Conservation (phyloP, 768 basidiomycete genomes). For the Boletus tomentosulus region DNA sequence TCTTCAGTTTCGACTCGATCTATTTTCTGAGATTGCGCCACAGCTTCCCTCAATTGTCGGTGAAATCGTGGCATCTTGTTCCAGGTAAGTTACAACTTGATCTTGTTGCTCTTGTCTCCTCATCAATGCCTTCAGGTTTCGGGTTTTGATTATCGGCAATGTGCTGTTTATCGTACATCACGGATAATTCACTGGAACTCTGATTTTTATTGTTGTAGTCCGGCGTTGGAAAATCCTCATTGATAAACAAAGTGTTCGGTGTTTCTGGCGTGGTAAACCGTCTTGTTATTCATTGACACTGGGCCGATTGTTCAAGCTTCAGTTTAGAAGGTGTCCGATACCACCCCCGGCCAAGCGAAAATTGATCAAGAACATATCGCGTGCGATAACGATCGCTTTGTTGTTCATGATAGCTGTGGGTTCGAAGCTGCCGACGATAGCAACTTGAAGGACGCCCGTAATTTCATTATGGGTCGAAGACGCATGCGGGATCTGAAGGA, state of each 20-base stretch:
- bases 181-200: too few relatives aligned
- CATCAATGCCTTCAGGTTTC: background rate
- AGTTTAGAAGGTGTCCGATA: background rate
- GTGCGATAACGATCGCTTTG: background rate
- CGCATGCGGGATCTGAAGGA: background rate
- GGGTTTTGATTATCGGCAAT: background rate
- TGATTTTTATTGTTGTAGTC: background rate
- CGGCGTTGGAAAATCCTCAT: background rate
- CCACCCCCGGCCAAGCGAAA: background rate
- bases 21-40: background rate
- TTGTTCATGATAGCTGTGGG: background rate
- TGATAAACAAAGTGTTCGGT: background rate
- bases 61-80: background rate
- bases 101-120: background rate
- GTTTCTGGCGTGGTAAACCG: background rate
- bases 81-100: background rate
- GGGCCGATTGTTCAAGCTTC: background rate
- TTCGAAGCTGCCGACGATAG: background rate
- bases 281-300: background rate
- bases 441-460: background rate
- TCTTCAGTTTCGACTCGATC: background rate
- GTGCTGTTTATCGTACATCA: background rate
- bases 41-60: background rate
- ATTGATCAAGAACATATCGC: background rate
- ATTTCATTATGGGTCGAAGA: background rate